Base-by-base conservation (phyloP, 176 grass and related monocot species). In the Oryza punctata region DNA sequence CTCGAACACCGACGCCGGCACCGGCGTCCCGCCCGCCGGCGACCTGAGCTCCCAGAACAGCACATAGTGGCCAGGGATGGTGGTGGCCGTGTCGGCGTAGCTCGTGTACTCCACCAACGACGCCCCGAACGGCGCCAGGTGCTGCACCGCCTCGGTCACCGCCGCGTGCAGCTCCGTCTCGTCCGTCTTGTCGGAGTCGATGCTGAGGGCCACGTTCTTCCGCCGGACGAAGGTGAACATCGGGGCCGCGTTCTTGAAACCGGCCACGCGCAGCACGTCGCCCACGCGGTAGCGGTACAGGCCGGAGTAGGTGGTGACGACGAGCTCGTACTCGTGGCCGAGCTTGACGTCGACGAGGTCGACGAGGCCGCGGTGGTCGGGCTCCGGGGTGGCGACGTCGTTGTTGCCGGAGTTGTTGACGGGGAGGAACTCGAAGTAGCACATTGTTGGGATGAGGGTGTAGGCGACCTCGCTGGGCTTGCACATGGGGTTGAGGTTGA, bases 391-490 rank as follows among this genome's bases (percentile, higher is more conserved):
- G 67, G n/a, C 9, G 78, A 21, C 13, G 52, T 10, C 49, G 57
- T 38, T 24, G 57, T 28, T 19, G 82, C 49, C 23, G 38, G 72
- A 69, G 0, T 76, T 16, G 0, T 76, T 16, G 16, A 99, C 26
- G 1, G 93, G 93, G n/a, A 98, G 81, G 89, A 98, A 98, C 89
- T 98, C 96, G 47, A 95, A 98, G 84, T 98, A 95, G 81, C 93
- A 86, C 93, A 98, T 95, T 50, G 89, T 90, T 52, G 96, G 96
- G 78, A 98, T 95, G 73, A 98, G 90, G 10, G 96, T 98, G 87
- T 98, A 98, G 0, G 96, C 87, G 7, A 98, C 96, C 9, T 98
- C 91, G n/a, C 54, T 77, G 37, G 96, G 96, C 40, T 90, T 89
- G 86, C 93, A 93, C 93, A 95, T 93, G 14, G 96, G 96, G 33